Base-by-base conservation (phyloP, 2,329 filamentous ascomycete species). In the Incumbomyces delicatus region DNA sequence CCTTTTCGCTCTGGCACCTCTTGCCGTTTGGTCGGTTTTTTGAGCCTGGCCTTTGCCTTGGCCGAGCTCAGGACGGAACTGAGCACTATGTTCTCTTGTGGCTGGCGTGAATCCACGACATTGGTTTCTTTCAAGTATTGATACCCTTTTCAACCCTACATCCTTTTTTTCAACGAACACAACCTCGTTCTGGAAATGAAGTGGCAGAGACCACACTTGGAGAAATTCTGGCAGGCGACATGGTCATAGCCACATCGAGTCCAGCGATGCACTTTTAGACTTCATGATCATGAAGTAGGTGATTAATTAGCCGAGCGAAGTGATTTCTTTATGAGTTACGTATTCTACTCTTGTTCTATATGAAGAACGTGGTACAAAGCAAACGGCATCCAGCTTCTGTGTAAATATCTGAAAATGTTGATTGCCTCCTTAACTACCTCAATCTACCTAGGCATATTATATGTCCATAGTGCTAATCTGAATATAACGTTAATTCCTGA, bases 11-110 rank as follows among this genome's bases (percentile, higher is more conserved):
- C 11, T 38, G 3, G 14, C 20, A 31, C 33, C 42, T n/a, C 7
- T 45, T 20, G 42, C 42, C 16, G 20, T 45, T 22, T 45, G 42
- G 42, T 37, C 34, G 12, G 22, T 45, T 22, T 22, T 45, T 5
- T 45, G 22, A 45, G 34, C 33, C 17, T 16, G 6, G 3, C 6
- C 18, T 18, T 3, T 34, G 17, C 10, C 16, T 37, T 6, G 13
- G 7, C 7, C 7, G 16, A 37, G 10, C 42, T 37, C 42, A 37
- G 33, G 16, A 31, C 14, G 22, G 42, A 16, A 6, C 33, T 29
- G 33, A 37, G 34, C 22, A 18, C 7, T 27, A 22, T 29, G 17
- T 27, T 41, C 31, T 44, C 6, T 22, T 17, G 27, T 41, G 38
- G 41, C 41, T 44, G 41, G 41, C 41, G 35, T 18, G 32, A 44